Conservation (phyloP, 441 rosid genomes). For the Biscutella laevigata region DNA sequence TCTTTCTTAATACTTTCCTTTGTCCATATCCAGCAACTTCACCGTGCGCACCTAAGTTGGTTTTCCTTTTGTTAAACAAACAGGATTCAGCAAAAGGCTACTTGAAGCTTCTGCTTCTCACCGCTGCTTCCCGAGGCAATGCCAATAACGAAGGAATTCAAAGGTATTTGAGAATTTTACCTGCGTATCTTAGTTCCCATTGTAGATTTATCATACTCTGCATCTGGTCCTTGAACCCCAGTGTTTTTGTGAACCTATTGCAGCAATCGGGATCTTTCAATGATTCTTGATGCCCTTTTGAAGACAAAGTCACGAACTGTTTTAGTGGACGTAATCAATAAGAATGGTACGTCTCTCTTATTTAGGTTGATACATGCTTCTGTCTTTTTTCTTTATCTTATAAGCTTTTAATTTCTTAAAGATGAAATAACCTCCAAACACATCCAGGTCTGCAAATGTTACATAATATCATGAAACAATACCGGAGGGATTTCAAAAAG, state of each 20-base stretch:
- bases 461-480: constrained; percentile 91
- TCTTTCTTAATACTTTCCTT: neutral
- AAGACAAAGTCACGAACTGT: constrained; percentile 84
- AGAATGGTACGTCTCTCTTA: constrained; percentile 61
- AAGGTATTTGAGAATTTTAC: constrained; percentile 41
- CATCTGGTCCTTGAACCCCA: constrained; percentile 25
- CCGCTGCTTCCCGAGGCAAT: constrained; percentile 69
- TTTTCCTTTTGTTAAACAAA: constrained; percentile 8
- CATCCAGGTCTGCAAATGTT: constrained; percentile 87
- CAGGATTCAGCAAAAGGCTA: constrained; percentile 93
- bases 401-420: constrained; percentile 3
- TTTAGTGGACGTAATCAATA: constrained; percentile 71
- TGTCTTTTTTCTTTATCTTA: neutral
- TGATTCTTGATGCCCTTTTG: constrained; percentile 94
- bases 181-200: constrained; percentile 12
- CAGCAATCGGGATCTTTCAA: constrained; percentile 98
- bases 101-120: constrained; percentile 91
- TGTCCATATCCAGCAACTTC: neutral
- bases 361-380: constrained; percentile 6
- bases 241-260: constrained; percentile 26
- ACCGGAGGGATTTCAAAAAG: constrained; percentile 83
- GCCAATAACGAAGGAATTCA: constrained; percentile 84
- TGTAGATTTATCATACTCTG: constrained; percentile 26
- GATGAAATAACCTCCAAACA: constrained; percentile 18
- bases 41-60: constrained; percentile 5